Percentiles rank a stretch among this genome's conserved stretches.
Evolutionary conservation across 1,139 yeast genomes (phyloP).

Genomic region (Candida sp.): DNA sequence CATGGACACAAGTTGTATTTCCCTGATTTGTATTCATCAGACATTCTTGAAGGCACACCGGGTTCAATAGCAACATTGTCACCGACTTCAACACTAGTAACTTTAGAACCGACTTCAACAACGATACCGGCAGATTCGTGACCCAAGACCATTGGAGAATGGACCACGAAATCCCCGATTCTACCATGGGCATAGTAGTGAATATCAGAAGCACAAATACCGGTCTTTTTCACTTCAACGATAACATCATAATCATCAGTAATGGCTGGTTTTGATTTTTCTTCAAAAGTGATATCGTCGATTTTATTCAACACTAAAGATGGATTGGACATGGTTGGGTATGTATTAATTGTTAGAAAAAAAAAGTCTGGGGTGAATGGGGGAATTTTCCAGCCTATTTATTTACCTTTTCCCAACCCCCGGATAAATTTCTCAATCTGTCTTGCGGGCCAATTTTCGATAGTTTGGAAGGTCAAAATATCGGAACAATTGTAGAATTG

Average conservation of each 20-base stretch:
- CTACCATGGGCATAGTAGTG: slow-evolving; percentile 80
- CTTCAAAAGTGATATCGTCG: slow-evolving; percentile 63
- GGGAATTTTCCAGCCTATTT: neutral
- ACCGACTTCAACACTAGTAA: slow-evolving; percentile 61
- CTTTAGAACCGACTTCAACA: slow-evolving; percentile 61
- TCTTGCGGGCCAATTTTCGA: neutral
- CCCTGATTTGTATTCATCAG: slow-evolving; percentile 74
- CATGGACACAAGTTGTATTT: slow-evolving; percentile 77
- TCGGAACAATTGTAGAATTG: too few relatives aligned
- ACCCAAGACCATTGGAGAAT: slow-evolving; percentile 68
- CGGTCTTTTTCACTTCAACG: slow-evolving; percentile 71
- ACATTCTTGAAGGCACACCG: slow-evolving; percentile 72
- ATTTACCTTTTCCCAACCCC: too few relatives aligned
- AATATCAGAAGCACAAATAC: slow-evolving; percentile 87
- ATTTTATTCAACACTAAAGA: slow-evolving; percentile 67
- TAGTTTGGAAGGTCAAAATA: neutral
- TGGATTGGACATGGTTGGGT: slow-evolving; percentile 44
- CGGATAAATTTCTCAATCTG: neutral
- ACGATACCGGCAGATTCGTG: slow-evolving; percentile 78
- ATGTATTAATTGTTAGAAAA: too few relatives aligned
- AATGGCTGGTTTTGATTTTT: slow-evolving; percentile 62
- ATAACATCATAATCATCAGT: slow-evolving; percentile 66
- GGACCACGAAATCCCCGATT: slow-evolving; percentile 68
- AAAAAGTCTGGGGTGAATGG: neutral
- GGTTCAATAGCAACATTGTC: slow-evolving; percentile 79